A percentile compares a stretch with the other conserved stretches of the same genome.
Evolutionary conservation across 176 grass and related monocot species (phyloP).

Genomic region (Leersia perrieri): DNA sequence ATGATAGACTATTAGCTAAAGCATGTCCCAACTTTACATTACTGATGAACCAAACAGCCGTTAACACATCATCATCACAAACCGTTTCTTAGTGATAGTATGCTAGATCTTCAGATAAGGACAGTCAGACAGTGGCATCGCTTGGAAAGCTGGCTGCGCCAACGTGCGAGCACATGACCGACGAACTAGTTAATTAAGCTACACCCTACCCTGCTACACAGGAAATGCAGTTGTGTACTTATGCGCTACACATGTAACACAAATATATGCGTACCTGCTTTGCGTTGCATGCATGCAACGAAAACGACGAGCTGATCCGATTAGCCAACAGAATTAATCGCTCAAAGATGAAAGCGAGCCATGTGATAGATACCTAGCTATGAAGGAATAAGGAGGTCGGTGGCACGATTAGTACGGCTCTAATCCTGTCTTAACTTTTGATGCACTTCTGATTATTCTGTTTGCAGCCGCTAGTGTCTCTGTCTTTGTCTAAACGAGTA

Average conservation of each 20-base stretch:
- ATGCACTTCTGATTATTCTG: too few relatives aligned
- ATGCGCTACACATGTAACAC: background rate
- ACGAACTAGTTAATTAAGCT: background rate
- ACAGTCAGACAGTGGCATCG: conserved; percentile 24
- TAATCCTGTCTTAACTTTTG: background rate
- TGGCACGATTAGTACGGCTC: background rate
- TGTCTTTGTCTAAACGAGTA: too few relatives aligned
- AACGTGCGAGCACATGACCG: conserved; percentile 48
- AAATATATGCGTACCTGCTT: background rate
- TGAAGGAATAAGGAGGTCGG: background rate
- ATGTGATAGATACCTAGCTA: background rate
- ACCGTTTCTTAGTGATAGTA: background rate
- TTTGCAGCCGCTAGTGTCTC: too few relatives aligned
- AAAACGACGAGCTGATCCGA: background rate
- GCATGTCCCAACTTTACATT: background rate
- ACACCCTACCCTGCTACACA: background rate
- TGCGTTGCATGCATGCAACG: background rate
- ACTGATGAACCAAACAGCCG: conserved; percentile 7
- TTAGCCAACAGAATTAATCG: background rate
- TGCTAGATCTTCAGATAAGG: conserved; percentile 39
- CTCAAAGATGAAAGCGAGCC: background rate
- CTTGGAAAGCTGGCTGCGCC: conserved; percentile 20
- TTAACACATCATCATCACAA: background rate
- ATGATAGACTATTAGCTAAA: background rate
- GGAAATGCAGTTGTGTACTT: background rate